Base-by-base conservation (phyloP, 495 filamentous ascomycete species). In the Pyrenula massariospora region DNA sequence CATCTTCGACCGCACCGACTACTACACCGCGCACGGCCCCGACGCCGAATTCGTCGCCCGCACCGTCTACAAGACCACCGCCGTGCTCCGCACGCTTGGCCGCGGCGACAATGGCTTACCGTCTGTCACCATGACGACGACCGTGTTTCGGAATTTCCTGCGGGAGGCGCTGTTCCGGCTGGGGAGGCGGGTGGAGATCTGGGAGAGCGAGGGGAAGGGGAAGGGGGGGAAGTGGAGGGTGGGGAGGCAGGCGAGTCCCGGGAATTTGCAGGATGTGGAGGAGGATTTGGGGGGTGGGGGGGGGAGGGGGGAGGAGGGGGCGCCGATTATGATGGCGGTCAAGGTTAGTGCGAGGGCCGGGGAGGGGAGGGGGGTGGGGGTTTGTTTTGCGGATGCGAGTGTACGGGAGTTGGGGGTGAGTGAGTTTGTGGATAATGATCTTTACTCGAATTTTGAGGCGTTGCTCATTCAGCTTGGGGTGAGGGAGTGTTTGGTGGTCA, bases 401-500 rank as follows among this genome's bases (percentile, higher is more conserved):
- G 91, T 96, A 59, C 79, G 94, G 53, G 93, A 99, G 70, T 80
- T 99, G 0, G 93, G 93, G 23, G 91, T 99, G 42, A 94, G 87
- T 76, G 93, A 99, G 66, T 99, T 99, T 63, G 77, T 95, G 23
- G 93, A 99, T 74, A 99, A 97, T 62, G 94, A 99, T 66, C 75
- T 96, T 12, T 99, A 95, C 68, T 97, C 93, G 48, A 97, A 99
- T 67, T 92, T 99, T 57, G 93, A 99, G 72, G 91, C 91, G 22
- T 75, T 97, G 23, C 79, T 99, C 25, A 99, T 99, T 62, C 94
- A 97, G 66, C 78, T 97, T 1, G 94, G 93, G 11, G 91, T 95
- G 47, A 95, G 88, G 70, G 93, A 99, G 70, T 96, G 90, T 65
- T 69, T 99, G 49, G 66, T 99, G 23, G 84, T 87, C 62, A 67